Conservation (phyloP, 179 eudicot species). For the Spinacia oleracea region DNA sequence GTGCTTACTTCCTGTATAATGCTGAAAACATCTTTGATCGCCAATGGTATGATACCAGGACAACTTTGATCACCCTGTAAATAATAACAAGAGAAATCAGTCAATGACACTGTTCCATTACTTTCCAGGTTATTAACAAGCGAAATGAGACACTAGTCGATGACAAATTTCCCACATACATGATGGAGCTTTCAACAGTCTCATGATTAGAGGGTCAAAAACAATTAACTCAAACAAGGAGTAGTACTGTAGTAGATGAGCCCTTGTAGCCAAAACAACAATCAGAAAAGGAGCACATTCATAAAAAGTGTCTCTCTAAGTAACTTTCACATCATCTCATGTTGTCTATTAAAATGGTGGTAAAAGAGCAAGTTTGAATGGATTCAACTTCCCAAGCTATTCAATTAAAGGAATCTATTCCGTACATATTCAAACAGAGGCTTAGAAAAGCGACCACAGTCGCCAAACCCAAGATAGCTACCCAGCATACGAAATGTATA, state of each 20-base stretch:
- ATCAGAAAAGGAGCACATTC: not conserved
- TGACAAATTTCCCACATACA: not conserved
- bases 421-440: not conserved
- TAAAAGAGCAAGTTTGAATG: not conserved
- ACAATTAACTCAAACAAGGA: not conserved
- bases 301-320: not conserved
- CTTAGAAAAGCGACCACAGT: not conserved
- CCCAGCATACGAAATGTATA: not conserved
- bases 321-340: not conserved
- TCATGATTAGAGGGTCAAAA: not conserved
- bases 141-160: not conserved
- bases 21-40: conserved; percentile 96
- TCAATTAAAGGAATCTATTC: not conserved
- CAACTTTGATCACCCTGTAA: conserved; percentile 86
- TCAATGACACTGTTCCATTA: not conserved
- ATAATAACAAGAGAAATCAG: not conserved
- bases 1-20: conserved; percentile 95
- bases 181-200: not conserved
- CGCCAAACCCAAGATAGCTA: not conserved
- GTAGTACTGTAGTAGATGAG: too few species aligned
- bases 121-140: not conserved
- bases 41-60: conserved; percentile 94
- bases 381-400: not conserved
- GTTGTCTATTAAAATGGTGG: not conserved
- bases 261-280: not conserved